These are phyloP conservation scores for Cyberlindnera sargentensis DNA, from an alignment of 805 yeast genomes.

Conservation along the genomic window DNA sequence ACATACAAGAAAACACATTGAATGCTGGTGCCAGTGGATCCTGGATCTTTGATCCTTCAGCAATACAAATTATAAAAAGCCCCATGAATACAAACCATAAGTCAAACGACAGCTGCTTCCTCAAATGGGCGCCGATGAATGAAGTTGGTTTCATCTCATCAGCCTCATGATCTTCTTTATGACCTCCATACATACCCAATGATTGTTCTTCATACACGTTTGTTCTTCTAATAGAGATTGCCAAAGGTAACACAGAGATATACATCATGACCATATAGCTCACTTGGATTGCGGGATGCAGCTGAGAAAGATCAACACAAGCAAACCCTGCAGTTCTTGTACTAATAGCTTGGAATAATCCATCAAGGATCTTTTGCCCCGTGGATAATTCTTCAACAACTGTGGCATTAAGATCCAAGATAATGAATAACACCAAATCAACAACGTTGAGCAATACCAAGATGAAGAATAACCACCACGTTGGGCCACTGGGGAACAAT, in stretches of 20 bases:
- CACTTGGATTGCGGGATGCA: slow-evolving; percentile 91
- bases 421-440: slow-evolving; percentile 75
- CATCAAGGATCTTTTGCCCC: slow-evolving; percentile 71
- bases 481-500: slow-evolving; percentile 85
- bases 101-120: slow-evolving; percentile 89
- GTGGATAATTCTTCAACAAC: slow-evolving; percentile 48
- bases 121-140: slow-evolving; percentile 79
- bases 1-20: slow-evolving; percentile 64
- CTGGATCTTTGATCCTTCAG: slow-evolving; percentile 62
- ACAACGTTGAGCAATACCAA: slow-evolving; percentile 64
- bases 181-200: slow-evolving; percentile 63
- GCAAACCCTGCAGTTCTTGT: slow-evolving; percentile 93
- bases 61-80: slow-evolving; percentile 76
- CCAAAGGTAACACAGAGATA: slow-evolving; percentile 91
- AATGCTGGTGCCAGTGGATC: slow-evolving; percentile 41
- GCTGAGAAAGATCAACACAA: slow-evolving; percentile 56
- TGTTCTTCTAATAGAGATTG: slow-evolving; percentile 93
- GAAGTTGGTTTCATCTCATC: slow-evolving; percentile 39
- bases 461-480: slow-evolving; percentile 88
- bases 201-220: slow-evolving; percentile 98
- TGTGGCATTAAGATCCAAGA: slow-evolving; percentile 58
- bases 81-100: slow-evolving; percentile 91
- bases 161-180: slow-evolving; percentile 6
- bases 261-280: slow-evolving; percentile 97
- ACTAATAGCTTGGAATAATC: slow-evolving; percentile 83